Base-by-base conservation (phyloP, 768 basidiomycete genomes). In the Xerocomellus intermedius region DNA sequence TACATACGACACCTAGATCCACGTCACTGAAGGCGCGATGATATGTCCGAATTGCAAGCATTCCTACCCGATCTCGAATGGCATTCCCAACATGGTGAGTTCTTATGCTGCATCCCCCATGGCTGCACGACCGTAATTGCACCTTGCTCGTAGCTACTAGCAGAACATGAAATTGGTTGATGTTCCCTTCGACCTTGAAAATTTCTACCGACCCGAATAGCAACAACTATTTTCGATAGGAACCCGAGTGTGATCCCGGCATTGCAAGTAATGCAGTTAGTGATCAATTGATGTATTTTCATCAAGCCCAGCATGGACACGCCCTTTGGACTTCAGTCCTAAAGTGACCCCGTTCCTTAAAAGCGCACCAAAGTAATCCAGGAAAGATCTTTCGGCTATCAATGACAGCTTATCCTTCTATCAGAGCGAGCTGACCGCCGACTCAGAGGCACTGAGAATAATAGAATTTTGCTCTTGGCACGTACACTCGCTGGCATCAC, bases 81-180 rank as follows among this genome's bases (percentile, higher is more conserved):
- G 95, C 13, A 98, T 99, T 58, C 94, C 96, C 7, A 98, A 98
- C 77, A 98, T 98, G 96, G 96, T 95, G 58, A 59, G 63, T 46
- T n/a, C 7, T n/a, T 5, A 3, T 36, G 8, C 77, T 42, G 17
- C 42, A 36, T 38, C 24, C 8, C 38, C 22, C 21, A 17, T 41
- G 12, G 26, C 3, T 45, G 21, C 32, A 55, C 38, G 42, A 22
- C 49, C 44, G 39, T 53, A 36, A 55, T 46, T 26, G n/a, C 39
- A 58, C 33, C 24, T 51, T 38, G 28, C 53, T 32, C 41, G 13
- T 64, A 95, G 95, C 79, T 98, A 13, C 75, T 98, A 50, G 92
- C 91, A 2, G 95, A 97, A 67, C 90, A 98, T 61, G 95, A 98
- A 72, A 89, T 91, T 42, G 83, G 82, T 55, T 88, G 57, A 67